phyloP scores from a whole-genome alignment of 192 early-diverging fungal genomes.

The Funneliformis geosporum region DNA sequence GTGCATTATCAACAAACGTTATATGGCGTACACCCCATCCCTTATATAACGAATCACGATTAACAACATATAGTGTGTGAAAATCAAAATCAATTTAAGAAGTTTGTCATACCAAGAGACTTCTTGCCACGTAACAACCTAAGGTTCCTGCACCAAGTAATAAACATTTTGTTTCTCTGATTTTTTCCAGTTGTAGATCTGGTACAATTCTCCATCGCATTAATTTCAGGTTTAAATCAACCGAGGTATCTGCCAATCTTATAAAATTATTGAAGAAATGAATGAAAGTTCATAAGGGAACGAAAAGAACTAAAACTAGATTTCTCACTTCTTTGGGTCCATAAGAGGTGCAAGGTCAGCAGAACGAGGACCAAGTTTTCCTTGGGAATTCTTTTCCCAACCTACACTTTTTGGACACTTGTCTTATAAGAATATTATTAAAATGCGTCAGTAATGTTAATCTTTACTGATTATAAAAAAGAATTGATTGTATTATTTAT shows the following conservation, averaged over 20 bases:
- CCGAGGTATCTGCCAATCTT: constrained; percentile 84
- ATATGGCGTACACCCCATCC: constrained; percentile 95
- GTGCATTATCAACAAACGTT: constrained; percentile 91
- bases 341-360: constrained; percentile 85
- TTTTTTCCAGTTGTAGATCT: constrained; percentile 75
- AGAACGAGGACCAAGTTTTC: constrained; percentile 78
- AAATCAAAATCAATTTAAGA: neutral
- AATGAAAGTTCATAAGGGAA: neutral
- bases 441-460: neutral
- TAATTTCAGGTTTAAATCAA: constrained; percentile 92
- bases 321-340: constrained; percentile 71
- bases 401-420: constrained; percentile 73
- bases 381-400: constrained; percentile 87
- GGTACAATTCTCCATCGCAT: constrained; percentile 97
- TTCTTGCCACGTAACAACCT: constrained; percentile 89
- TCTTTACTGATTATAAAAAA: neutral
- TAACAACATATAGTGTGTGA: neutral
- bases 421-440: constrained; percentile 17
- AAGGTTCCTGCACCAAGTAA: constrained; percentile 94
- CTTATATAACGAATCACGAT: constrained; percentile 35
- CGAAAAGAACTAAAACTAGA: neutral
- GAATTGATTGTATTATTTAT: neutral
- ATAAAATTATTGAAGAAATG: neutral
- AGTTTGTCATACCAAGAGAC: constrained; percentile 58
- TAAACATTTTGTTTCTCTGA: constrained; percentile 76